These are phyloP conservation scores for Phytophthora ohioensis DNA, from an alignment of 352 stramenopile genomes.

Conservation along the genomic window DNA sequence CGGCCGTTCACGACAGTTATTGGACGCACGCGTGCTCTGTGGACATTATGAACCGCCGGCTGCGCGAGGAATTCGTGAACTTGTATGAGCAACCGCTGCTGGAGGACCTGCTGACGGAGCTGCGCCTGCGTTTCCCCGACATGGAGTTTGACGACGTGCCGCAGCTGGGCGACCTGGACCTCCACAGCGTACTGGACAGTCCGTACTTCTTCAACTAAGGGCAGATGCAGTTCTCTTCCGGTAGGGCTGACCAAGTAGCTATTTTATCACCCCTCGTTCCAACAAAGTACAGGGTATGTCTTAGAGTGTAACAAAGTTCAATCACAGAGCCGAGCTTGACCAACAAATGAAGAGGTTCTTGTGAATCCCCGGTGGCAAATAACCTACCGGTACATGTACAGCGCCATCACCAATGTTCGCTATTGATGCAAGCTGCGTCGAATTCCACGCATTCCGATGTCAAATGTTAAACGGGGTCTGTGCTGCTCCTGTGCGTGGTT, in stretches of 20 bases:
- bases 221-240: slow-evolving; percentile 2
- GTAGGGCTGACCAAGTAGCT: slow-evolving; percentile 26
- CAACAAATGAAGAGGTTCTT: background rate
- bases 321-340: slow-evolving; percentile 32
- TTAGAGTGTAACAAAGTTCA: slow-evolving; percentile 51
- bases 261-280: slow-evolving; percentile 37
- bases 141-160: slow-evolving; percentile 96
- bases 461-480: slow-evolving; percentile 14
- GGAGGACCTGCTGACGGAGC: slow-evolving; percentile 93
- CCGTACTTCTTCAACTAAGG: slow-evolving; percentile 99
- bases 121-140: slow-evolving; percentile 96
- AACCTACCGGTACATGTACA: too few relatives aligned
- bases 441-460: background rate
- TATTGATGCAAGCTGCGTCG: too few relatives aligned
- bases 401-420: background rate
- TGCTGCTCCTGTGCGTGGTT: slow-evolving; percentile 20
- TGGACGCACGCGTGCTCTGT: slow-evolving; percentile 98
- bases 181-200: slow-evolving; percentile 95
- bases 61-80: slow-evolving; percentile 96
- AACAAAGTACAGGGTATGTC: slow-evolving; percentile 14
- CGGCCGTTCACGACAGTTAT: slow-evolving; percentile 99
- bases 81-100: slow-evolving; percentile 98
- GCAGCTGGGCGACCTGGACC: slow-evolving; percentile 92
- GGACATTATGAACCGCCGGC: slow-evolving; percentile 96
- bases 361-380: too few relatives aligned